Evolutionary conservation across 2,329 filamentous ascomycete species (phyloP), one percentile per base, ranked within the genome.

Genomic region (Fusarium temperatum): DNA sequence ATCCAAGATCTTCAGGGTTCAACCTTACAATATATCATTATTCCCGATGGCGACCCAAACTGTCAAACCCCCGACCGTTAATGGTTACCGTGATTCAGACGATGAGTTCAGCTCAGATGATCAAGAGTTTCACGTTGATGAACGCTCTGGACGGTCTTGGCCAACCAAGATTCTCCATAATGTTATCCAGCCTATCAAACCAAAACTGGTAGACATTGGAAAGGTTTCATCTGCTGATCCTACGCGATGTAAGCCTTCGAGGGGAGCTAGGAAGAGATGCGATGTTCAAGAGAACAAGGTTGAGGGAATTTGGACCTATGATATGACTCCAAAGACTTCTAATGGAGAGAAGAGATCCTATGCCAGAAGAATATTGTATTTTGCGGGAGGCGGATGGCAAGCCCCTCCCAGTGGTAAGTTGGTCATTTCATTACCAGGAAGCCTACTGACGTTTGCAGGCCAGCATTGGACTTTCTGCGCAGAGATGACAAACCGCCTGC

Each of bases 311-410:
- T 81, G 79, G 80, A 68, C 75, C 0, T 81, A 81, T 39, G 75
- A 81, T 6, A 15, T 78, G 28, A 72, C 41, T 2, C 22, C 42
- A 1, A 74, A 66, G 39, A 18, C 15, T 1, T 22, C 44, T 14
- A 24, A 48, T 3, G 85, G 79, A 32, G 13, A 36, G 15, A 12
- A 42, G 15, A 47, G 26, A 6, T 35, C 22, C 8, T 60, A 72
- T 22, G 6, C 14, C 0, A 65, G 70, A 0, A 68, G 79, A 11
- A 77, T 91, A 30, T 86, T 88, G 68, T 90, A 90, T 67, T 89
- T 89, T 70, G 83, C 83, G 0, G 89, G 89, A 4, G 89, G 89
- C 12, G 87, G 87, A 8, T 90, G 89, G 85, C 87, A 87, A 67
- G 82, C 81, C 71, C 86, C 86, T 0, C 85, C 89, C 0, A 84